Conservation (phyloP, 73 alveolate species). For the Loxodes magnus region DNA sequence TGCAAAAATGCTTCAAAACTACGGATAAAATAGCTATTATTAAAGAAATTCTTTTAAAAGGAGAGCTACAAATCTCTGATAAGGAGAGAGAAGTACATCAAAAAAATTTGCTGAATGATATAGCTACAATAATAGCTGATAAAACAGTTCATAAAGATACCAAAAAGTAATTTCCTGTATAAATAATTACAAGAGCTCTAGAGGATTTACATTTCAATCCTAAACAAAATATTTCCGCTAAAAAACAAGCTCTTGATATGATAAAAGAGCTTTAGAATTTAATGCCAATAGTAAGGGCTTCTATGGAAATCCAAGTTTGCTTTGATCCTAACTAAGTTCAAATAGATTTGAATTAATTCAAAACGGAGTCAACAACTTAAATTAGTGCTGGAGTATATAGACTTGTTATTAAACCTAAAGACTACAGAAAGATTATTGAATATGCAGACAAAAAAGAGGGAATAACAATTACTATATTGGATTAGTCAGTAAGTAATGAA, state of each 20-base stretch:
- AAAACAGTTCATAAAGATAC: constrained; percentile 62
- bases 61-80: constrained; percentile 80
- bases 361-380: too few relatives aligned
- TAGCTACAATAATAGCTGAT: constrained; percentile 57
- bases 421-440: neutral
- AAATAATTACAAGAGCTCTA: constrained; percentile 66
- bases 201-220: constrained; percentile 43
- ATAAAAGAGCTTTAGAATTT: constrained; percentile 39
- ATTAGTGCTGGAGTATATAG: too few relatives aligned
- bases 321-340: too few relatives aligned
- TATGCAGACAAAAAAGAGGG: neutral
- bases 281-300: constrained; percentile 73
- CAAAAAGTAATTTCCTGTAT: constrained; percentile 51
- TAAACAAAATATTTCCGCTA: constrained; percentile 49
- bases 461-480: neutral
- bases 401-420: too few relatives aligned
- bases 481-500: neutral
- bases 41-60: constrained; percentile 81
- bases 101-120: constrained; percentile 51
- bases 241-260: constrained; percentile 70
- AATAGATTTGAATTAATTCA: too few relatives aligned
- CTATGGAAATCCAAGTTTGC: constrained; percentile 52
- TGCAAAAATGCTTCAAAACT: constrained; percentile 64
- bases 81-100: constrained; percentile 63
- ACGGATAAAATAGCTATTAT: constrained; percentile 65